Percentiles rank a stretch among this genome's conserved stretches.
phyloP scores from a whole-genome alignment of 2,329 filamentous ascomycete genomes.

The Colletotrichum chrysophilum region DNA sequence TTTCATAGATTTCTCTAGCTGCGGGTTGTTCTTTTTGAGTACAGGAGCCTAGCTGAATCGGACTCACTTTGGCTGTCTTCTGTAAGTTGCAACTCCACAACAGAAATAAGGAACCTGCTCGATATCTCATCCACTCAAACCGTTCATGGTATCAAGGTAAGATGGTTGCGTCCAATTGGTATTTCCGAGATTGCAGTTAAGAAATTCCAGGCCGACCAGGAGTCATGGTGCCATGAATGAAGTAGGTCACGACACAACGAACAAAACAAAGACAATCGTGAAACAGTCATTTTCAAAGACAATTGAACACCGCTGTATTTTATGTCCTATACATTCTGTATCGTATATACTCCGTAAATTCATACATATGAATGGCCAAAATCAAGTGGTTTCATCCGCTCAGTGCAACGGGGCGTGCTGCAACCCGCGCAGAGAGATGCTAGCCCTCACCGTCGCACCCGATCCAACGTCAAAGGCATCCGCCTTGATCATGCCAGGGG shows the following conservation, averaged over 20 bases:
- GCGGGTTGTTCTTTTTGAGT: too few relatives aligned
- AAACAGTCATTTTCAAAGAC: background rate
- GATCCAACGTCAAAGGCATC: slow-evolving; percentile 39
- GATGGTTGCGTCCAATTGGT: background rate
- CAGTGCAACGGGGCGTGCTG: slow-evolving; percentile 16
- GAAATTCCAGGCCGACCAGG: background rate
- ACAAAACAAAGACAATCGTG: background rate
- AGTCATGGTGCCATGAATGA: background rate
- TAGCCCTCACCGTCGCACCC: slow-evolving; percentile 38
- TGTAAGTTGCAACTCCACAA: background rate
- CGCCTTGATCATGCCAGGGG: slow-evolving; percentile 33
- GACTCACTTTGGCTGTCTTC: fast-evolving
- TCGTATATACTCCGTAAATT: background rate
- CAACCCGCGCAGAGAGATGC: slow-evolving; percentile 37
- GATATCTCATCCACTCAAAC: background rate
- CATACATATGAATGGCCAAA: background rate
- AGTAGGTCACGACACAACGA: fast-evolving
- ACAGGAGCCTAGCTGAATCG: background rate
- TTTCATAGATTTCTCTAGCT: background rate
- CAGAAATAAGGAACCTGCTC: fast-evolving
- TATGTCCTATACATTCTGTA: background rate
- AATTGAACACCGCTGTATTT: background rate
- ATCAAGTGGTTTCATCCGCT: background rate
- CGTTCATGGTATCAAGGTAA: background rate
- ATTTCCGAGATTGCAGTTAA: background rate